phyloP scores from a whole-genome alignment of 805 yeast genomes.

The Wickerhamomyces xylosicus region DNA sequence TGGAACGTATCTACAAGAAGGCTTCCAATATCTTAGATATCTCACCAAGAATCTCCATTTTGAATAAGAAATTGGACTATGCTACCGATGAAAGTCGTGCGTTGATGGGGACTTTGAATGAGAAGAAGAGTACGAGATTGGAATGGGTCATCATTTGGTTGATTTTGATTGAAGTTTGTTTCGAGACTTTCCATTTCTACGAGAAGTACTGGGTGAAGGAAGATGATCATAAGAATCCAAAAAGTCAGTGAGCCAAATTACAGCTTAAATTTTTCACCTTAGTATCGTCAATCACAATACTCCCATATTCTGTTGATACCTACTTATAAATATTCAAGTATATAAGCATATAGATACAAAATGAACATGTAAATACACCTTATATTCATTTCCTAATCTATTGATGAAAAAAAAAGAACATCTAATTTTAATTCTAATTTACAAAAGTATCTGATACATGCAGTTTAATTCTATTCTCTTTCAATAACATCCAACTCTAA shows the following conservation, averaged over 20 bases:
- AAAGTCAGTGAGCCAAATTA: too few relatives aligned
- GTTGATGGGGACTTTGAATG: constrained; percentile 62
- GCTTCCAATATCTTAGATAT: constrained; percentile 70
- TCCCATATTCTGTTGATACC: too few relatives aligned
- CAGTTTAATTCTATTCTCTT: too few relatives aligned
- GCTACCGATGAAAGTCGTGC: constrained; percentile 84
- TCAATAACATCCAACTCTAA: constrained; percentile 17
- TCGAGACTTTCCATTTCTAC: constrained; percentile 68
- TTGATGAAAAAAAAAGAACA: too few relatives aligned
- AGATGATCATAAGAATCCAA: neutral
- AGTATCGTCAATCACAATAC: too few relatives aligned
- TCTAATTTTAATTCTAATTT: too few relatives aligned
- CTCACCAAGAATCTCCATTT: constrained; percentile 61
- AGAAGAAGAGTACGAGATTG: constrained; percentile 61
- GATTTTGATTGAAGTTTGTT: constrained; percentile 76
- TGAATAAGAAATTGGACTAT: constrained; percentile 81
- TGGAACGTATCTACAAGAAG: constrained; percentile 65
- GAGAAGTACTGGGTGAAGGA: constrained; percentile 31
- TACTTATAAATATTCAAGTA: too few relatives aligned
- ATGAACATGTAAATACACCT: too few relatives aligned
- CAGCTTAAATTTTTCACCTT: too few relatives aligned
- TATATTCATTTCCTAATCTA: too few relatives aligned
- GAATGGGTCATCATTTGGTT: constrained; percentile 85
- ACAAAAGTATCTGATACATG: too few relatives aligned
- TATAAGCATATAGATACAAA: too few relatives aligned